phyloP scores from a whole-genome alignment of 2,329 filamentous ascomycete species.

The Achaetomium macrosporum region DNA sequence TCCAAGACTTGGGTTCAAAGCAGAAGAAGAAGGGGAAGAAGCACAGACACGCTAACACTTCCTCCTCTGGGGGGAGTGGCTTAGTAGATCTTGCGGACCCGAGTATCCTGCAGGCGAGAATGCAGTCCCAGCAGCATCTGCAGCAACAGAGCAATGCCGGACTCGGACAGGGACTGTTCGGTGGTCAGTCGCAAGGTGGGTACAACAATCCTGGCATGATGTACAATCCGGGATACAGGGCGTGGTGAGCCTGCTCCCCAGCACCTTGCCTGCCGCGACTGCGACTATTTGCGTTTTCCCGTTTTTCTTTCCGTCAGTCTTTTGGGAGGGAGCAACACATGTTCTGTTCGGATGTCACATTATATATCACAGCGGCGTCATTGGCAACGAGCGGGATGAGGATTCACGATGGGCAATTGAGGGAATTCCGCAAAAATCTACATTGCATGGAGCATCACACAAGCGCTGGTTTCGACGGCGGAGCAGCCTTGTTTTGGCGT shows the following conservation, averaged over 20 bases:
- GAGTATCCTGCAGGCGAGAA: conserved; percentile 97
- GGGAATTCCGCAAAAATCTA: conserved; percentile 11
- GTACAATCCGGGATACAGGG: conserved; percentile 65
- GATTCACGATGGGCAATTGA: conserved; percentile 11
- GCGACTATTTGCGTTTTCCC: conserved; percentile 21
- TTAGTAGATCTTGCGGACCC: conserved; percentile 99
- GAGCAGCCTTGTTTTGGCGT: conserved; percentile 22
- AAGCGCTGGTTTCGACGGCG: conserved; percentile 12
- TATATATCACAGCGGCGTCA: conserved; percentile 26
- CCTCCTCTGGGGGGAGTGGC: conserved; percentile 98
- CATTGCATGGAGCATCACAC: conserved; percentile 22
- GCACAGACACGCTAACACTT: conserved; percentile 99
- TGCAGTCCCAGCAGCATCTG: conserved; percentile 56
- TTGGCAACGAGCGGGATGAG: conserved; percentile 14
- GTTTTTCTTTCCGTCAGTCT: conserved; percentile 20
- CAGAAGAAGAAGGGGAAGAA: conserved; percentile 99
- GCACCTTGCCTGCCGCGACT: neutral
- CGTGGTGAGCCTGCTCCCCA: conserved; percentile 48
- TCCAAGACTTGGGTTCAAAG: conserved; percentile 90
- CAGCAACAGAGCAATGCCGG: conserved; percentile 73
- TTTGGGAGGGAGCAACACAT: conserved; percentile 12
- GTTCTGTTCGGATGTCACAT: conserved; percentile 21
- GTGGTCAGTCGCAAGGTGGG: conserved; percentile 88
- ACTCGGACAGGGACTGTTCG: conserved; percentile 84
- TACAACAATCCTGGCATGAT: conserved; percentile 76